Evolutionary conservation across 257 asterid genomes (phyloP), one percentile per base, ranked within the genome.

Genomic region (Verbascum thapsus): DNA sequence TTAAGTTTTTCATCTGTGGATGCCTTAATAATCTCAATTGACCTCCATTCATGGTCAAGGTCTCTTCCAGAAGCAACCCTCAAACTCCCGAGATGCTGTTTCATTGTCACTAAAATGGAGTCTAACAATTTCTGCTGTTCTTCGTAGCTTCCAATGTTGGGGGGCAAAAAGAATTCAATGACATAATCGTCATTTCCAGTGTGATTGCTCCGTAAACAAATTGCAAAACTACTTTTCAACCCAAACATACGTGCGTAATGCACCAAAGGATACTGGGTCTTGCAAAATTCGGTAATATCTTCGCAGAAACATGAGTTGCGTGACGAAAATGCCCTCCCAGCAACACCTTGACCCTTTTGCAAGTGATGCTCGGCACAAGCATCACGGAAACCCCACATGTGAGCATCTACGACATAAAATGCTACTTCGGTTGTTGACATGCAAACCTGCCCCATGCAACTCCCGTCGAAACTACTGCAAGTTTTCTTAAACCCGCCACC

Each of bases 291-390:
- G 0, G 90, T 80, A 13, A 88, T 80, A 78, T 91, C 94, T 41
- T 62, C 72, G 53, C 96, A 86, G 74, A 86, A 91, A 55, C 90
- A 86, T 0, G 84, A 64, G 13, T 78, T 75, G 16, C 53, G 84
- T 3, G 88, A 85, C 2, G 78, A 85, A 71, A 84, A 91, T 10
- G 98, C 96, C 80, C 82, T 78, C 63, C 96, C 98, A 32, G 88
- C 80, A 74, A 88, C 94, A 57, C 98, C 96, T 78, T 91, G 98
- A 30, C 98, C 96, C 77, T 78, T 84, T 58, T 84, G 94, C 63
- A 91, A 72, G 78, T 91, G 96, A 66, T 91, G 98, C 77, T 91
- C 98, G 1, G 85, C 88, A 64, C 96, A 91, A 18, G 98, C 98
- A 59, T 82, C 95, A 0, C 87, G 89, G 70, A 91, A 91, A 57